These are phyloP conservation scores for Staphylotrichum tortipilum DNA, from an alignment of 495 filamentous ascomycete species.

Conservation along the genomic window DNA sequence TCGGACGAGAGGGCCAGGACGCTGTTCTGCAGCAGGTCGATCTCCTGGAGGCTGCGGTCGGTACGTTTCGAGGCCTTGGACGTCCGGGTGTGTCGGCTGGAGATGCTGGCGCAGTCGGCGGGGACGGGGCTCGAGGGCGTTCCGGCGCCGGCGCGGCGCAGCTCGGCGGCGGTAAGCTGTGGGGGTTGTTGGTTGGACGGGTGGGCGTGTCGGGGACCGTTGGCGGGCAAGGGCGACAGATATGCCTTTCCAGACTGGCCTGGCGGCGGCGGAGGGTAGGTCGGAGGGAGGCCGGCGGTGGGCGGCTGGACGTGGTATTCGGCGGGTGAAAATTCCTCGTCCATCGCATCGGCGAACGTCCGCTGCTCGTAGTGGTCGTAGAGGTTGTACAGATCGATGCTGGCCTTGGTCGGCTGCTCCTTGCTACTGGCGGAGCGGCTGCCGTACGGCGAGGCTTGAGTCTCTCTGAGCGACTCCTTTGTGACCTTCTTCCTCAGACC, in stretches of 20 bases:
- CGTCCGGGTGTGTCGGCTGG: slow-evolving; percentile 42
- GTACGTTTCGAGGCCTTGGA: slow-evolving; percentile 41
- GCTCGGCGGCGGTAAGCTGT: background rate
- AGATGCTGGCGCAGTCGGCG: slow-evolving; percentile 38
- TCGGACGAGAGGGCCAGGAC: slow-evolving; percentile 42
- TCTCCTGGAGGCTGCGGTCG: slow-evolving; percentile 31
- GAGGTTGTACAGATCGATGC: slow-evolving; percentile 30
- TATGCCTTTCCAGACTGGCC: slow-evolving; percentile 7
- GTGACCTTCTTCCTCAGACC: slow-evolving; percentile 22
- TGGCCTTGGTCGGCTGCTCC: slow-evolving; percentile 20
- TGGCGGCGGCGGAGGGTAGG: slow-evolving; percentile 7
- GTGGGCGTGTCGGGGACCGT: background rate
- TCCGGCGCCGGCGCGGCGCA: background rate
- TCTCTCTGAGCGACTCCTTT: slow-evolving; percentile 26
- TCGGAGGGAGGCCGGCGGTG: background rate
- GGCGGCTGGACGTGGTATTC: slow-evolving; percentile 3
- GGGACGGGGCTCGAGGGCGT: slow-evolving; percentile 18
- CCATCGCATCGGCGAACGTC: slow-evolving; percentile 34
- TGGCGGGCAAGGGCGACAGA: slow-evolving; percentile 15
- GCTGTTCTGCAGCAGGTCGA: slow-evolving; percentile 40
- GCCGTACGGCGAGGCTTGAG: no score
- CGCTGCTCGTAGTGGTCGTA: slow-evolving; percentile 48
- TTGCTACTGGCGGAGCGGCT: background rate
- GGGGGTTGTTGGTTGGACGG: slow-evolving; percentile 12
- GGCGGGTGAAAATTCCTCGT: slow-evolving; percentile 17